These are phyloP conservation scores for Panus rudis DNA, from an alignment of 768 basidiomycete genomes.

Conservation along the genomic window DNA sequence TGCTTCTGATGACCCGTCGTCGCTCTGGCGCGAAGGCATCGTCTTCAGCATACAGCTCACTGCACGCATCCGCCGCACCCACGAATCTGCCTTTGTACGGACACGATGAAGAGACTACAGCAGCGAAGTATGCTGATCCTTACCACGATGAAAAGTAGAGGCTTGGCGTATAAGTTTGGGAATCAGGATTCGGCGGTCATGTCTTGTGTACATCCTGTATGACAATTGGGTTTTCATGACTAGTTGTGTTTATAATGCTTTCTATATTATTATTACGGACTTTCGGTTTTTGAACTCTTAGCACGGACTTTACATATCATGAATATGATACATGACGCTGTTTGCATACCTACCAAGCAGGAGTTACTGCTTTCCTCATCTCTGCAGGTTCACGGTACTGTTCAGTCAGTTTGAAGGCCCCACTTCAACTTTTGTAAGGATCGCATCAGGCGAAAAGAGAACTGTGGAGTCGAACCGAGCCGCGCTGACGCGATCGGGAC, in stretches of 20 bases:
- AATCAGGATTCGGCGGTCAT: neutral
- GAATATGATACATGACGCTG: too few species aligned
- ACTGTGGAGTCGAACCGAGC: too few species aligned
- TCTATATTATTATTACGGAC: neutral
- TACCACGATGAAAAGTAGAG: constrained; percentile 6
- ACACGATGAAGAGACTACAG: constrained; percentile 7
- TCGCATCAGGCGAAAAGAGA: too few species aligned
- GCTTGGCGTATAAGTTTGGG: neutral
- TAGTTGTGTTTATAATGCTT: neutral
- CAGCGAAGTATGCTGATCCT: constrained; percentile 9
- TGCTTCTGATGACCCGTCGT: constrained; percentile 2
- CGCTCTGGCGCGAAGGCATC: neutral
- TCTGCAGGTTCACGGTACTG: too few species aligned
- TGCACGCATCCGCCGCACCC: constrained; percentile 1
- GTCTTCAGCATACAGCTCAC: constrained; percentile 8
- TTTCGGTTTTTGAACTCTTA: neutral
- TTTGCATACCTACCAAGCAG: too few species aligned
- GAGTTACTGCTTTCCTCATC: too few species aligned
- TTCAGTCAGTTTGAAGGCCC: too few species aligned
- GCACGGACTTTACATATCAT: too few species aligned
- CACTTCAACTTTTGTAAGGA: too few species aligned
- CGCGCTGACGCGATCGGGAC: too few species aligned
- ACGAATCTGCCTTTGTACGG: constrained; percentile 6
- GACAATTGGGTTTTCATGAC: neutral
- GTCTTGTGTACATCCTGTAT: neutral